These are phyloP conservation scores for Aspergillus alliaceus DNA, from an alignment of 2,329 filamentous ascomycete genomes.

Conservation along the genomic window DNA sequence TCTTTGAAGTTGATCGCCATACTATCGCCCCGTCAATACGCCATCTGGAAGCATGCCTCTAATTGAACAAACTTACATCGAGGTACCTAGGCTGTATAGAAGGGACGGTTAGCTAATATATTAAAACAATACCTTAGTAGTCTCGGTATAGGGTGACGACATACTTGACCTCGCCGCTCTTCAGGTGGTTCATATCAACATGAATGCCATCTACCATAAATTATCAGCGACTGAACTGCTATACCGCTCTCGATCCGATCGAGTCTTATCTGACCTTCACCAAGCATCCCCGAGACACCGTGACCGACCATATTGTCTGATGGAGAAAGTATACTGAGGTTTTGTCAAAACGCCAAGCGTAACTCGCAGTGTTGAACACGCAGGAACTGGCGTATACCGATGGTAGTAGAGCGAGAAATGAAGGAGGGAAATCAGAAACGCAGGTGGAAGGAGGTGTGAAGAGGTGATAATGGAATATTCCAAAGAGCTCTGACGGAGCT, in stretches of 20 bases:
- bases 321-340: neutral
- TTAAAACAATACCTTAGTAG: neutral
- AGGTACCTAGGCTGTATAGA: slow-evolving; percentile 78
- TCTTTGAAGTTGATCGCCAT: slow-evolving; percentile 99
- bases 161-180: slow-evolving; percentile 98
- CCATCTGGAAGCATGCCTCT: slow-evolving; percentile 6
- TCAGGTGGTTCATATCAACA: slow-evolving; percentile 96
- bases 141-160: slow-evolving; percentile 41
- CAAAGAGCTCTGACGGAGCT: slow-evolving; percentile 25
- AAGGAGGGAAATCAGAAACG: neutral
- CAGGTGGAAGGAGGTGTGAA: slow-evolving; percentile 2
- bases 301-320: slow-evolving; percentile 40
- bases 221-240: slow-evolving; percentile 16
- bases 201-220: slow-evolving; percentile 85
- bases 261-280: slow-evolving; percentile 40
- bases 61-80: slow-evolving; percentile 67
- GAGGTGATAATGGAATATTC: slow-evolving; percentile 7
- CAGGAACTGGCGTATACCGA: neutral
- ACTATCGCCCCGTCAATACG: slow-evolving; percentile 50
- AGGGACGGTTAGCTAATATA: slow-evolving; percentile 30
- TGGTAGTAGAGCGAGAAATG: neutral
- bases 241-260: slow-evolving; percentile 6
- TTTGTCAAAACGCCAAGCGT: slow-evolving; percentile 1
- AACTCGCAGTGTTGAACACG: neutral
- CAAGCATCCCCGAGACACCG: slow-evolving; percentile 44